Evolutionary conservation across 495 filamentous ascomycete species (phyloP).

Genomic region (Jackrogersella multiformis): DNA sequence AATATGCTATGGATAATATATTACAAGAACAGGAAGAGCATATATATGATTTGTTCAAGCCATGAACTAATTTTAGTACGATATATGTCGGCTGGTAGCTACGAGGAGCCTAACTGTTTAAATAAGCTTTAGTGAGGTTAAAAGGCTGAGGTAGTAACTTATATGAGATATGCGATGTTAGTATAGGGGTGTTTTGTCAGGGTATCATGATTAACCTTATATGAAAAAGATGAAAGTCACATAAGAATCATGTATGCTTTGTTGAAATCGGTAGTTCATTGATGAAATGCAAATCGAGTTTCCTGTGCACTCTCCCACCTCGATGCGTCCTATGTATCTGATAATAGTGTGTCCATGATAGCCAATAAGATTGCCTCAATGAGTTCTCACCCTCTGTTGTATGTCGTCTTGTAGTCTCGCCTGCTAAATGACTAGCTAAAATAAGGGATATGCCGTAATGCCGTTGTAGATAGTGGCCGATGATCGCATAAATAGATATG

Average conservation of each 20-base stretch:
- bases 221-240: neutral
- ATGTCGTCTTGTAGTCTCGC: neutral
- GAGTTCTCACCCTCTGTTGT: neutral
- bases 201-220: neutral
- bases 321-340: neutral
- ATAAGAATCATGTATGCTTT: neutral
- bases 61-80: no score
- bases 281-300: neutral
- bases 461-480: neutral
- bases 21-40: no score
- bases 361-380: slow-evolving; percentile 6
- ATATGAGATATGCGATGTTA: no score
- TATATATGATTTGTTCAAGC: no score
- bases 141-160: no score
- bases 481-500: neutral
- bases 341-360: neutral
- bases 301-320: neutral
- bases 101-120: no score
- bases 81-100: no score
- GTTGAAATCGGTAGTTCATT: neutral
- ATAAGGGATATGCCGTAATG: neutral
- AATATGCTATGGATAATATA: no score
- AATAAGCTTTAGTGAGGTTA: no score
- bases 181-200: no score
- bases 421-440: neutral